phyloP scores from a whole-genome alignment of 805 yeast genomes.

The Wickerhamomyces alni region DNA sequence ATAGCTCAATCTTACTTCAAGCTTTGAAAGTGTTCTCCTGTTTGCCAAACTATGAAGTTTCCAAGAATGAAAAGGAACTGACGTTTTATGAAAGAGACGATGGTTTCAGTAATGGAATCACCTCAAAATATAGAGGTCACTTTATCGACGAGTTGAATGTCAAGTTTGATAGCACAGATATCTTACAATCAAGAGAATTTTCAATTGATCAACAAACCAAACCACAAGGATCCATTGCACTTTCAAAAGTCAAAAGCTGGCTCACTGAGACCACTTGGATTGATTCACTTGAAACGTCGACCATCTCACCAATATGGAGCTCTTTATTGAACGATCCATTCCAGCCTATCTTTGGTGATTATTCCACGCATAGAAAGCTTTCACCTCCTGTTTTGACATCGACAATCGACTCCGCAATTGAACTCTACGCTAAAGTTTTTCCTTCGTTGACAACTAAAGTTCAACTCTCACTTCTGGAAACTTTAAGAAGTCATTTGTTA shows the following conservation, averaged over 20 bases:
- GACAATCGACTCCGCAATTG: slow-evolving; percentile 73
- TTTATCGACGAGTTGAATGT: slow-evolving; percentile 32
- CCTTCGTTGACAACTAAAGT: slow-evolving; percentile 70
- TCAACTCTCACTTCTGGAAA: slow-evolving; percentile 84
- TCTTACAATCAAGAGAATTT: slow-evolving; percentile 5
- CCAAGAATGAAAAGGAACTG: slow-evolving; percentile 12
- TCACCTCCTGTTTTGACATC: slow-evolving; percentile 43
- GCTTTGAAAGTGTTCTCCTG: slow-evolving; percentile 38
- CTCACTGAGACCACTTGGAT: slow-evolving; percentile 28
- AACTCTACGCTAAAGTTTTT: slow-evolving; percentile 64
- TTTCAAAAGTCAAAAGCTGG: slow-evolving; percentile 27
- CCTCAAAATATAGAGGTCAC: slow-evolving; percentile 38
- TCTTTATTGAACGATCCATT: slow-evolving; percentile 38
- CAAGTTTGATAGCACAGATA: slow-evolving; percentile 14
- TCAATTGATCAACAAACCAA: slow-evolving; percentile 12
- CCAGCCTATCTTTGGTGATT: slow-evolving; percentile 20
- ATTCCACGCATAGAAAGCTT: slow-evolving; percentile 28
- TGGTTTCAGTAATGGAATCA: slow-evolving; percentile 46
- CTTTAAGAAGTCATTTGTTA: slow-evolving; percentile 51
- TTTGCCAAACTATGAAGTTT: slow-evolving; percentile 21
- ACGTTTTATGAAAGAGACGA: slow-evolving; percentile 24
- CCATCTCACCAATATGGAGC: slow-evolving; percentile 32
- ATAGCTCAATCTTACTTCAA: slow-evolving; percentile 28
- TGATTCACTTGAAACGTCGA: slow-evolving; percentile 27
- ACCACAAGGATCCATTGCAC: slow-evolving; percentile 26